Evolutionary conservation across 208 protist species (phyloP).

Genomic region (Acanthamoeba royreba): DNA sequence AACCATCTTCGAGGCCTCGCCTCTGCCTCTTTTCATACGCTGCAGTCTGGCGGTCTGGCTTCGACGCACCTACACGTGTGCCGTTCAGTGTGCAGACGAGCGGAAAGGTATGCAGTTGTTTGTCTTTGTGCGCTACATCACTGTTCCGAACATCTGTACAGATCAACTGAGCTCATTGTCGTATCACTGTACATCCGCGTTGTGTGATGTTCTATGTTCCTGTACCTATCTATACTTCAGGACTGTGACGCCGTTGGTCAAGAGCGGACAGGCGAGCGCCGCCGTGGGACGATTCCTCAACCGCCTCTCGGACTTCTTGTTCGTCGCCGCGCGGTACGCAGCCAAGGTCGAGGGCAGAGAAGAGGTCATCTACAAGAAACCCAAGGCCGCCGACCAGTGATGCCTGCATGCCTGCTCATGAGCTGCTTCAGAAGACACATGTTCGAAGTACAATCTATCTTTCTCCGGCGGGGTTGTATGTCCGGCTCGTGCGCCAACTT

Average conservation of each 20-base stretch:
- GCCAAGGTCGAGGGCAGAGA: not conserved
- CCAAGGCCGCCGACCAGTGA: not conserved
- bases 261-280: not conserved
- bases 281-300: not conserved
- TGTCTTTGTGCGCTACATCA: too few relatives aligned
- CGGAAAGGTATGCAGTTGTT: not conserved
- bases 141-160: too few relatives aligned
- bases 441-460: not conserved
- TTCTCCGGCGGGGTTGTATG: too few relatives aligned
- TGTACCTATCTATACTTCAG: not conserved
- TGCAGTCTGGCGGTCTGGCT: not conserved
- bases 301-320: slow-evolving; percentile 28
- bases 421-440: not conserved
- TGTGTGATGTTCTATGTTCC: not conserved
- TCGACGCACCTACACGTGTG: not conserved
- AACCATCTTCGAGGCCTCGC: not conserved
- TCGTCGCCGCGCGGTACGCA: slow-evolving; percentile 29
- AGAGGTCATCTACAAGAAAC: slow-evolving; percentile 49
- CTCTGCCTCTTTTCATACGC: too few relatives aligned
- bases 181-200: not conserved
- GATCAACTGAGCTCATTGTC: not conserved
- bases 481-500: too few relatives aligned
- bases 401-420: not conserved
- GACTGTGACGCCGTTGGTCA: not conserved
- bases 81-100: not conserved